A percentile compares a stretch with the other conserved stretches of the same genome.
These are phyloP conservation scores for Neofusicoccum parvum DNA, from an alignment of 2,329 filamentous ascomycete genomes.

Conservation along the genomic window DNA sequence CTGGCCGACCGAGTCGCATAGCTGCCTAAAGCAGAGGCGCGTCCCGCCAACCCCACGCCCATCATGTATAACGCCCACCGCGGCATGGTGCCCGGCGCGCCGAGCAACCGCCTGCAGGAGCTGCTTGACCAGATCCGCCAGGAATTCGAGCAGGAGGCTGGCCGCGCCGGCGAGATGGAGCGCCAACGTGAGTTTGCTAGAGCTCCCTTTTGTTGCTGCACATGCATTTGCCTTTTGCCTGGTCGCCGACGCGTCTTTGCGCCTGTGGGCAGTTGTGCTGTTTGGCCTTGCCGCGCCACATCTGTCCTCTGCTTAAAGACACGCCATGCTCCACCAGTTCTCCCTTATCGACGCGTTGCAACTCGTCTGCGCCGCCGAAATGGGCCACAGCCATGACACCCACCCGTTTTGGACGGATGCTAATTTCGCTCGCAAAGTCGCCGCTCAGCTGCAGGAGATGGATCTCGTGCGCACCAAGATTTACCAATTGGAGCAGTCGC, in stretches of 20 bases:
- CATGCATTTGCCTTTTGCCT: not conserved
- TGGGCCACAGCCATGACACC: not conserved
- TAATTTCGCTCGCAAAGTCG: conserved; percentile 60
- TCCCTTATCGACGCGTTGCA: not conserved
- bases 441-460: conserved; percentile 90
- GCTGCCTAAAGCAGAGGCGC: not conserved
- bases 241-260: conserved; percentile 3
- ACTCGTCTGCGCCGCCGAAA: not conserved
- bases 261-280: not conserved
- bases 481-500: conserved; percentile 86
- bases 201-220: conserved; percentile 5
- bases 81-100: conserved; percentile 71
- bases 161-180: conserved; percentile 83
- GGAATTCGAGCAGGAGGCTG: conserved; percentile 86
- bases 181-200: conserved; percentile 76
- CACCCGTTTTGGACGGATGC: conserved; percentile 1
- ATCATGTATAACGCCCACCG: conserved; percentile 87
- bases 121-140: conserved; percentile 86
- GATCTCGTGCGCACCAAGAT: conserved; percentile 92
- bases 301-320: not conserved
- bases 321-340: not conserved
- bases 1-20: not conserved
- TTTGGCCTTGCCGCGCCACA: not conserved
- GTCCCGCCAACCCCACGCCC: conserved; percentile 13
- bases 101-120: conserved; percentile 79